phyloP scores from a whole-genome alignment of 495 filamentous ascomycete species.

The Acidomyces sp. region DNA sequence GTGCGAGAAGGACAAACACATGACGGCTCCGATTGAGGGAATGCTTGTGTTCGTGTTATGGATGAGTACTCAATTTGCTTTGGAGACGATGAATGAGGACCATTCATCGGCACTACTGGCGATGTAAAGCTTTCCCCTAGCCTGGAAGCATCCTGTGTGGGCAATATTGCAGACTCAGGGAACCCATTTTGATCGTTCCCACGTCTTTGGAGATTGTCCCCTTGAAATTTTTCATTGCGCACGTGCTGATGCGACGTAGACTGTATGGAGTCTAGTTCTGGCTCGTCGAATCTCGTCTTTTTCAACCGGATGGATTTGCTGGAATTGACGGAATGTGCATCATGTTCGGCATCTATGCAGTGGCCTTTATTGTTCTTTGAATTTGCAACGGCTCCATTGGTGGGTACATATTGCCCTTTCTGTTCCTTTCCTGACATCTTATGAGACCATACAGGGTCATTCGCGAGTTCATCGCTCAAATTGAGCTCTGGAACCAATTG shows the following conservation, averaged over 20 bases:
- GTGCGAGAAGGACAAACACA: not conserved
- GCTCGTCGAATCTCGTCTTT: constrained; percentile 5
- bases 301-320: not conserved
- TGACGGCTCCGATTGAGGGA: not conserved
- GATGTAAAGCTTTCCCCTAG: too few species aligned
- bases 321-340: not conserved
- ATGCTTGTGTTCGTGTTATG: too few species aligned
- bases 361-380: not conserved
- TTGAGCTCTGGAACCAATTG: constrained; percentile 12
- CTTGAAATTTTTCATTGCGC: too few species aligned
- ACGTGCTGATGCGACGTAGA: too few species aligned
- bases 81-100: too few species aligned
- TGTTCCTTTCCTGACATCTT: constrained; percentile 3
- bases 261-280: not conserved
- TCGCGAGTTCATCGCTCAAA: constrained; percentile 9
- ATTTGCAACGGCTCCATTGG: not conserved
- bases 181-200: too few species aligned
- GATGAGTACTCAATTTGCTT: too few species aligned
- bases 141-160: too few species aligned
- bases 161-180: too few species aligned
- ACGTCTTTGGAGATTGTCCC: too few species aligned
- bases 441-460: constrained; percentile 10
- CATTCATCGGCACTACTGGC: too few species aligned
- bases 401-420: too few species aligned
- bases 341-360: not conserved